Percentiles rank a stretch among this genome's conserved stretches.
These are phyloP conservation scores for Arachnomyces sp. DNA, from an alignment of 2,329 filamentous ascomycete species.

Conservation along the genomic window DNA sequence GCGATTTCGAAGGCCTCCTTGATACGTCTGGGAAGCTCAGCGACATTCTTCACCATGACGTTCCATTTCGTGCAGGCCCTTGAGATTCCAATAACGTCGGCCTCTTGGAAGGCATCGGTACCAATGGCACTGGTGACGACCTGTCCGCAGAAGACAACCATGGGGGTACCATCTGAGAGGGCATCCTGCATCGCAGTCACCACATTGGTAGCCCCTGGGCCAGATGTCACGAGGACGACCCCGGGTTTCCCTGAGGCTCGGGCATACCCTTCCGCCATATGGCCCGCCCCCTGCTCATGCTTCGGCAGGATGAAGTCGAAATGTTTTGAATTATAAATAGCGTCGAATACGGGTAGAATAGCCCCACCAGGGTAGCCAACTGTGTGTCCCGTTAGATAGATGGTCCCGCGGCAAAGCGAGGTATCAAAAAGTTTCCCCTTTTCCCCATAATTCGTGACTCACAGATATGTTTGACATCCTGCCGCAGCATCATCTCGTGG, in stretches of 20 bases:
- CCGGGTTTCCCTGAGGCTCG: conserved; percentile 88
- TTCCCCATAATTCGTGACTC: conserved; percentile 37
- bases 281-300: conserved; percentile 95
- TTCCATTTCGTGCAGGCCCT: conserved; percentile 98
- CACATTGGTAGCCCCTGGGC: conserved; percentile 92
- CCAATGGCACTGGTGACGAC: conserved; percentile 84
- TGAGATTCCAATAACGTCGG: conserved; percentile 88
- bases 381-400: conserved; percentile 23
- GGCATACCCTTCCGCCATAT: conserved; percentile 98
- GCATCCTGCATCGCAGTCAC: conserved; percentile 96
- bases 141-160: conserved; percentile 94
- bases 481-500: conserved; percentile 97
- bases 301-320: conserved; percentile 92
- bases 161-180: conserved; percentile 85
- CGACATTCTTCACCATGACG: conserved; percentile 93
- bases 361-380: conserved; percentile 90
- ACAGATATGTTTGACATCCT: conserved; percentile 91
- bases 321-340: conserved; percentile 95
- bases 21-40: conserved; percentile 84
- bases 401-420: conserved; percentile 4
- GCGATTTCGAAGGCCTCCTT: conserved; percentile 99
- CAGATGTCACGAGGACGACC: conserved; percentile 93
- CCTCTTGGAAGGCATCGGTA: conserved; percentile 94
- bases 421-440: neutral
- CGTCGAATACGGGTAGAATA: conserved; percentile 95